phyloP scores from a whole-genome alignment of 352 stramenopile species.

The Phytophthora ramorum region DNA sequence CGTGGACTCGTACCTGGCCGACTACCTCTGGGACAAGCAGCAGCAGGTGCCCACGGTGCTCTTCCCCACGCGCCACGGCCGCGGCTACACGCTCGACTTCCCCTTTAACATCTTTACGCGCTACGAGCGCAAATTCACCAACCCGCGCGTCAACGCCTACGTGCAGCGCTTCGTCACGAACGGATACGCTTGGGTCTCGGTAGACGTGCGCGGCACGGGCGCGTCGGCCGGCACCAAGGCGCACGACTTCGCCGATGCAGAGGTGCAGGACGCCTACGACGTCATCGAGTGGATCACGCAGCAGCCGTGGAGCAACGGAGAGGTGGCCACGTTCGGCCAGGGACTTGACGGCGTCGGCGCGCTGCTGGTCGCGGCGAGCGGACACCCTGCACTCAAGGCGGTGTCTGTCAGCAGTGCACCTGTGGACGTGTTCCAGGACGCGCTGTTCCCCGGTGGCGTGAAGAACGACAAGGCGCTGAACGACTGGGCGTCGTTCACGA shows the following conservation, averaged over 20 bases:
- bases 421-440: slow-evolving; percentile 70
- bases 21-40: slow-evolving; percentile 68
- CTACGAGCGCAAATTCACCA: slow-evolving; percentile 81
- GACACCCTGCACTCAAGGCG: slow-evolving; percentile 75
- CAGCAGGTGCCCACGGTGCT: slow-evolving; percentile 73
- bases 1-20: slow-evolving; percentile 74
- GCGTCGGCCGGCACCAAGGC: slow-evolving; percentile 69
- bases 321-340: slow-evolving; percentile 76
- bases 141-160: slow-evolving; percentile 79
- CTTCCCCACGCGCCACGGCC: slow-evolving; percentile 80
- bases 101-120: slow-evolving; percentile 76
- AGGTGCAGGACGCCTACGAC: slow-evolving; percentile 78
- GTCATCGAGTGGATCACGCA: slow-evolving; percentile 84
- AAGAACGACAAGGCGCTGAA: slow-evolving; percentile 75
- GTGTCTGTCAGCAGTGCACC: slow-evolving; percentile 76
- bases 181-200: slow-evolving; percentile 79
- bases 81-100: slow-evolving; percentile 83
- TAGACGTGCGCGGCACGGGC: slow-evolving; percentile 82
- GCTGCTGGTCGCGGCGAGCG: slow-evolving; percentile 63
- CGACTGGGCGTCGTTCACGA: slow-evolving; percentile 75
- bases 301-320: slow-evolving; percentile 82
- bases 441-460: slow-evolving; percentile 80
- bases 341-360: slow-evolving; percentile 76
- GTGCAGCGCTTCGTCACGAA: slow-evolving; percentile 75
- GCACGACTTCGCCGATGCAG: slow-evolving; percentile 72